Evolutionary conservation across 176 grass and related monocot species (phyloP), one percentile per base, ranked within the genome.

Genomic region (Dendrocalamus sinicus): DNA sequence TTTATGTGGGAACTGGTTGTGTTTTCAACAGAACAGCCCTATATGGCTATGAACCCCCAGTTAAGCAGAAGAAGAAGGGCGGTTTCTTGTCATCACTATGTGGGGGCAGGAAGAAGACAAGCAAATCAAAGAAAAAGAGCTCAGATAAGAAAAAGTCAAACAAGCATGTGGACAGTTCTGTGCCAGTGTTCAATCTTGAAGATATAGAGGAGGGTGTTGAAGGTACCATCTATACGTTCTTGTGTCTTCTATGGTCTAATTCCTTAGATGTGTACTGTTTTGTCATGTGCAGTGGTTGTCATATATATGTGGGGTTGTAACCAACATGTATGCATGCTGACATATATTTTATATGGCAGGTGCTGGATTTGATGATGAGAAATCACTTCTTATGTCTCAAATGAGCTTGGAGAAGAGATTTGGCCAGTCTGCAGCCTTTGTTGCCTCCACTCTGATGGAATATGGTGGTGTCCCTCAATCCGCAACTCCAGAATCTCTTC

Each of bases 1-100:
- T 99, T 89, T 99, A 99, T 91, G 97, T 99, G 84, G 97, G 97
- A 83, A 99, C 97, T 59, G 97, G 97, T 91, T 99, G 97, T 90
- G 97, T 99, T 80, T 99, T 99, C 88, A 99, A 99, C 82, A 92
- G 97, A 84, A 99, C 97, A 64, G 97, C 97, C 85, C 80, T 99
- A 57, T 99, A 99, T 90, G 97, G 97, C 71, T 99, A 99, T 89
- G 97, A 99, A 68, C 97, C 97, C 84, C 97, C 97, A 55, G 80
- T 96, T 86, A 99, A 96, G 92, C 75, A 90, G 50, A 94, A 92
- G 71, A 96, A 91, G 88, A 86, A 82, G 63, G 70, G 65, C 9
- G 72, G 85, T 72, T 91, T 99, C 90, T 91, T 99, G 12, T 88
- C 97, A 86, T 94, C 88, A 50, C 85, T 89, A 35, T 95, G 97